These are phyloP conservation scores for Linderina pennispora DNA, from an alignment of 192 early-diverging fungal species.

Conservation along the genomic window DNA sequence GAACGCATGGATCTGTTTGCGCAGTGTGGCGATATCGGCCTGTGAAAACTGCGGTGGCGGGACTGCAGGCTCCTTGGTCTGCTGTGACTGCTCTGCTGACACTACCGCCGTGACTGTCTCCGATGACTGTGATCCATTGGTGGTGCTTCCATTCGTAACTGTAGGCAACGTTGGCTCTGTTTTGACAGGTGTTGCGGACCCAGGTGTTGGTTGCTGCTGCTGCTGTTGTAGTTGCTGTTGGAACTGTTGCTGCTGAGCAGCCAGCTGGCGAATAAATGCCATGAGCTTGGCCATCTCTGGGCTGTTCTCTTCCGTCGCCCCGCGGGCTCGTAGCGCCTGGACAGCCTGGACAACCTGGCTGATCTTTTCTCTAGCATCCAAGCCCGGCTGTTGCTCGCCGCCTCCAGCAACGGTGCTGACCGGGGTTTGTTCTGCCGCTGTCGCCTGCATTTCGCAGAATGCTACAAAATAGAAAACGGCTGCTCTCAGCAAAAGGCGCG, in stretches of 20 bases:
- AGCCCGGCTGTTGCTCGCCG: not conserved
- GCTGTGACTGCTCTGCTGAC: not conserved
- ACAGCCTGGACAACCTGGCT: conserved; percentile 25
- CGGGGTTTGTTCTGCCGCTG: conserved; percentile 1
- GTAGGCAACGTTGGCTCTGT: conserved; percentile 1
- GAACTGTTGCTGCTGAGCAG: conserved; percentile 37
- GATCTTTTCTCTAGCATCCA: conserved; percentile 26
- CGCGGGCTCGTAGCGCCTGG: conserved; percentile 52
- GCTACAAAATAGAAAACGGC: too few species aligned
- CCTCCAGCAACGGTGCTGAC: not conserved
- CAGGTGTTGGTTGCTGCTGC: conserved; percentile 22
- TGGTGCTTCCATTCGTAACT: conserved; percentile 3
- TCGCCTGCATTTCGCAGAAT: too few species aligned
- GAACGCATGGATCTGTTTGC: conserved; percentile 81
- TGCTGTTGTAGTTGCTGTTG: conserved; percentile 38
- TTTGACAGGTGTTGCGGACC: conserved; percentile 1
- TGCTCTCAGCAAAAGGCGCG: too few species aligned
- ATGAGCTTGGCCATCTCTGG: conserved; percentile 68
- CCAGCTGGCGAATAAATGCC: conserved; percentile 41
- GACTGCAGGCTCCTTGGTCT: conserved; percentile 1
- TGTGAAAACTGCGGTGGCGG: conserved; percentile 36
- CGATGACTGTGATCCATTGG: conserved; percentile 3
- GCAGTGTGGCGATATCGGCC: conserved; percentile 63
- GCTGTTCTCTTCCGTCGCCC: conserved; percentile 73
- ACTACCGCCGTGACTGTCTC: conserved; percentile 2